Evolutionary conservation across 2,329 filamentous ascomycete species (phyloP).

Genomic region (Aphanocladium album): DNA sequence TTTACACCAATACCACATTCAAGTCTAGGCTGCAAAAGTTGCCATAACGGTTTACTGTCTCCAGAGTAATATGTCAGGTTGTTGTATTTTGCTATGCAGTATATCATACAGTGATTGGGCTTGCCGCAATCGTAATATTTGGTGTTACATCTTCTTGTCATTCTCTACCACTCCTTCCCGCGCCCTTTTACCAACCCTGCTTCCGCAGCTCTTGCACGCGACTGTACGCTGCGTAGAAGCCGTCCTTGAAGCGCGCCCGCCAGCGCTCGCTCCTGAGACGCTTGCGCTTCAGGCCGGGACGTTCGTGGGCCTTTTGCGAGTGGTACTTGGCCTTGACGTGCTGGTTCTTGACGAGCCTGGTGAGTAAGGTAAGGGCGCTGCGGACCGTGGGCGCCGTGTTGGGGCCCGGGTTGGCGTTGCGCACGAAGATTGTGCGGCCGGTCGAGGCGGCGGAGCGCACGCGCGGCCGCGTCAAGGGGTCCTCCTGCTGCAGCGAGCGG

Average conservation of each 20-base stretch:
- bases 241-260: constrained; percentile 61
- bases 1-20: too few species aligned
- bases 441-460: constrained; percentile 41
- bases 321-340: constrained; percentile 50
- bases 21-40: too few species aligned
- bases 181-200: constrained; percentile 66
- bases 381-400: constrained; percentile 32
- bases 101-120: constrained; percentile 7
- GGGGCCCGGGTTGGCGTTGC: constrained; percentile 19
- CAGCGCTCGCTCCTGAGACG: constrained; percentile 64
- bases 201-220: constrained; percentile 65
- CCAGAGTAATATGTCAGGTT: too few species aligned
- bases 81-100: background rate
- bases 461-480: constrained; percentile 25
- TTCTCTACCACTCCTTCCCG: background rate
- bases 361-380: constrained; percentile 39
- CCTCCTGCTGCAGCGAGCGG: constrained; percentile 17
- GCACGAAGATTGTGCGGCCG: constrained; percentile 35
- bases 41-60: too few species aligned
- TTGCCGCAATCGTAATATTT: background rate
- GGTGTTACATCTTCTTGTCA: constrained; percentile 8
- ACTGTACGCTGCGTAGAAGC: constrained; percentile 59
- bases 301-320: constrained; percentile 67
- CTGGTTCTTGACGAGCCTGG: constrained; percentile 44
- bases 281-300: constrained; percentile 73